Evolutionary conservation across 2,329 filamentous ascomycete genomes (phyloP).

Genomic region (Fonsecaea nubica): DNA sequence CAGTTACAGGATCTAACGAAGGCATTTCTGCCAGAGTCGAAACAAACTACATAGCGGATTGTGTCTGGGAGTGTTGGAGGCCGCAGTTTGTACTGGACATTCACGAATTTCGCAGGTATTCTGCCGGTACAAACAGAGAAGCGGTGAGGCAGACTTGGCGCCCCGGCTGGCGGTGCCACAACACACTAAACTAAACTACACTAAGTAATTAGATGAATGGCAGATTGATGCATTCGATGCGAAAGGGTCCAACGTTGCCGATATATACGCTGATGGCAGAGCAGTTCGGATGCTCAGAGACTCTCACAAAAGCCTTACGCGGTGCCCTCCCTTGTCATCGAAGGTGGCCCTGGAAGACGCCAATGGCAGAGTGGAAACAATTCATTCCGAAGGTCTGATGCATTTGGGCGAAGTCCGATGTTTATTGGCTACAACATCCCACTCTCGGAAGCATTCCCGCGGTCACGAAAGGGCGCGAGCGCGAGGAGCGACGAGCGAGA

Average conservation of each 20-base stretch:
- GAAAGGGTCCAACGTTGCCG: not conserved
- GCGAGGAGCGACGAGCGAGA: not conserved
- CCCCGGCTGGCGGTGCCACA: not conserved
- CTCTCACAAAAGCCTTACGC: not conserved
- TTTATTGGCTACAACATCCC: not conserved
- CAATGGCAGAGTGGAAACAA: not conserved
- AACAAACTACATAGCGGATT: not conserved
- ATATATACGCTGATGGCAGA: not conserved
- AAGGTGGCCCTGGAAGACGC: no score
- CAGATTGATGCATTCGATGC: not conserved
- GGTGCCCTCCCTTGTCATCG: no score
- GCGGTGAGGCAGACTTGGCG: not conserved
- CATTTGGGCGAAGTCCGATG: not conserved
- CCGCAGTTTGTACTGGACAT: not conserved
- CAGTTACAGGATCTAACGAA: slow-evolving; percentile 8
- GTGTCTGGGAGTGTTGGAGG: not conserved
- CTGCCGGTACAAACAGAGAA: not conserved
- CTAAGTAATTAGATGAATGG: not conserved
- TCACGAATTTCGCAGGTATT: not conserved
- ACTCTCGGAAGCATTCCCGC: not conserved
- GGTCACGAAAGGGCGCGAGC: not conserved
- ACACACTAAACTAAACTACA: no score
- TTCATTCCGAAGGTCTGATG: not conserved
- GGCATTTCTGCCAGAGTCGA: slow-evolving; percentile 27
- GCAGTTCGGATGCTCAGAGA: not conserved